phyloP scores from a whole-genome alignment of 257 asterid species.

The Coffea eugenioides region DNA sequence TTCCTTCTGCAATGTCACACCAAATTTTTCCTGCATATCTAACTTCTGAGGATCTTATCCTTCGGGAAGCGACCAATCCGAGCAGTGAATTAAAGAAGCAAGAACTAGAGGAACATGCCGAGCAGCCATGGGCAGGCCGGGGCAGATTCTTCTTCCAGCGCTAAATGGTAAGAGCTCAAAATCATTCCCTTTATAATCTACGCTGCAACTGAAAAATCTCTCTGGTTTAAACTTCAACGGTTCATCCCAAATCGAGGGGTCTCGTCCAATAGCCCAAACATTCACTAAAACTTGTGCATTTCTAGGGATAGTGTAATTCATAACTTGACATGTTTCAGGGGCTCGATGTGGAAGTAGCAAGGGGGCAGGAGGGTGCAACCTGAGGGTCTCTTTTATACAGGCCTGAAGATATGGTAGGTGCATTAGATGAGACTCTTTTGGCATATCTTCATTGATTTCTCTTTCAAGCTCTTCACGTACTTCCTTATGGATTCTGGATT shows the following conservation, averaged over 20 bases:
- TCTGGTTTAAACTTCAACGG: conserved; percentile 29
- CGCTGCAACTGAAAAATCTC: conserved; percentile 25
- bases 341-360: conserved; percentile 38
- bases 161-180: conserved; percentile 42
- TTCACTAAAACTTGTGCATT: conserved; percentile 32
- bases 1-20: conserved; percentile 24
- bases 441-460: conserved; percentile 12
- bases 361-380: conserved; percentile 53
- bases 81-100: conserved; percentile 28
- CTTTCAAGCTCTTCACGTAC: conserved; percentile 22
- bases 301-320: conserved; percentile 38
- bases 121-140: conserved; percentile 42
- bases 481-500: conserved; percentile 27
- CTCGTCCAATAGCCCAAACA: too few species aligned
- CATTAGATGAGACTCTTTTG: conserved; percentile 15
- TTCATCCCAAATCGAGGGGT: too few species aligned
- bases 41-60: not conserved
- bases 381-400: conserved; percentile 40
- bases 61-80: conserved; percentile 34
- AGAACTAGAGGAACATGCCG: conserved; percentile 23
- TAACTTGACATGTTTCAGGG: conserved; percentile 26
- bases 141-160: conserved; percentile 52
- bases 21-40: conserved; percentile 30
- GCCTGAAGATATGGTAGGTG: conserved; percentile 39
- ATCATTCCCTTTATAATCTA: too few species aligned